Evolutionary conservation across 2,329 filamentous ascomycete species (phyloP).

Genomic region (Xylaria sp.): DNA sequence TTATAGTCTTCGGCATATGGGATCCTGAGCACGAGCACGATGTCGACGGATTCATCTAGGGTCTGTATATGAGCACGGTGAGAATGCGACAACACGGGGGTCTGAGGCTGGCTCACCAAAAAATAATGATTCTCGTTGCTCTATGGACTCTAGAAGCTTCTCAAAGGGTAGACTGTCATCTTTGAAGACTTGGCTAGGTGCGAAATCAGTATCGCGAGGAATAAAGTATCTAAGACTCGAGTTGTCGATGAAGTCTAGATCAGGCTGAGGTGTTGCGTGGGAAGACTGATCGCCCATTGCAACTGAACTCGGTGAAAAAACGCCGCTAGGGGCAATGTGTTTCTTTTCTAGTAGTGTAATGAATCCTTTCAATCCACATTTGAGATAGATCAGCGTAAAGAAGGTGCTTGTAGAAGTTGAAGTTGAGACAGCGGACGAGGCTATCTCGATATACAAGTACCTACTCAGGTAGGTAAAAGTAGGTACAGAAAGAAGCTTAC

Average conservation of each 20-base stretch:
- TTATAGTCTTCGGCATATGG: slow-evolving; percentile 67
- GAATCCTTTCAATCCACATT: neutral
- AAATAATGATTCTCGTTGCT: slow-evolving; percentile 72
- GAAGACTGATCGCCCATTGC: slow-evolving; percentile 45
- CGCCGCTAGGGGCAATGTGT: neutral
- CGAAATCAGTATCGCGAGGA: slow-evolving; percentile 65
- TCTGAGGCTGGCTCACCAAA: slow-evolving; percentile 68
- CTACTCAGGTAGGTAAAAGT: neutral
- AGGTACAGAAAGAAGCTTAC: neutral
- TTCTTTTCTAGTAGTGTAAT: neutral
- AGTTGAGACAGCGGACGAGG: slow-evolving; percentile 1
- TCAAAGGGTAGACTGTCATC: slow-evolving; percentile 55
- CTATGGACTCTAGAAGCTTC: slow-evolving; percentile 65
- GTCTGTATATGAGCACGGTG: slow-evolving; percentile 61
- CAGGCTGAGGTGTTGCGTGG: slow-evolving; percentile 49
- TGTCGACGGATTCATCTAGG: slow-evolving; percentile 76
- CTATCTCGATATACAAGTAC: slow-evolving; percentile 7
- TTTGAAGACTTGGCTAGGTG: slow-evolving; percentile 63
- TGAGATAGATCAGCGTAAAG: neutral
- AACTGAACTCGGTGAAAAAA: slow-evolving; percentile 8
- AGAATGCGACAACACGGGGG: slow-evolving; percentile 49
- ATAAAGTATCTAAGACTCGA: slow-evolving; percentile 70
- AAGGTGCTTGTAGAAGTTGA: neutral
- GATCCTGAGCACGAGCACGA: slow-evolving; percentile 75
- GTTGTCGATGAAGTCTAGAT: slow-evolving; percentile 63